Evolutionary conservation across 495 filamentous ascomycete genomes (phyloP), one percentile per base, ranked within the genome.

Genomic region (Lindgomyces ingoldianus): DNA sequence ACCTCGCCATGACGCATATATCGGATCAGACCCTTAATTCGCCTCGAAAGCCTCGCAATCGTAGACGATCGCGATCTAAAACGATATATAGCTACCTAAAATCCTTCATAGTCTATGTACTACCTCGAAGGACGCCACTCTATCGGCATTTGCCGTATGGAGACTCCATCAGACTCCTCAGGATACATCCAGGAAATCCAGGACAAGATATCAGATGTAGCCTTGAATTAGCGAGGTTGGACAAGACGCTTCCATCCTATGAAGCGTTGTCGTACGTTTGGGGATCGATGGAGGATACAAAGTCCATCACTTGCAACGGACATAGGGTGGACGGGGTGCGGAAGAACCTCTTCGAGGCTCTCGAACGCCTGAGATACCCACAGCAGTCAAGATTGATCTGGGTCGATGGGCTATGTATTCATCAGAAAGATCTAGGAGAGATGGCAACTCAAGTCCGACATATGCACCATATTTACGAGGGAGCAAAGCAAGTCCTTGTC

Each of bases 111-210:
- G 16, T 24, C 45, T 4, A n/a, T 4, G n/a, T n/a, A n/a, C n/a
- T n/a, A n/a, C n/a, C n/a, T n/a, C n/a, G n/a, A n/a, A n/a, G n/a
- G n/a, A n/a, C n/a, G n/a, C n/a, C n/a, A n/a, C n/a, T n/a, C n/a
- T n/a, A n/a, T n/a, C n/a, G n/a, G n/a, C n/a, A n/a, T n/a, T n/a
- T n/a, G n/a, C n/a, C n/a, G n/a, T n/a, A n/a, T n/a, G n/a, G n/a
- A n/a, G n/a, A 57, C 52, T 66, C 57, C 18, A 62, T 70, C 30
- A 55, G 67, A 18, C 62, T 70, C 29, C 67, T 70, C n/a, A 49
- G 21, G 8, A 53, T 70, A 41, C 45, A 62, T 22, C 57, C 49
- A 9, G 62, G 50, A 3, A 1, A 1, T 2, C 22, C 53, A 10
- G 21, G 22, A 14, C 10, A 24, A 3, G 18, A 19, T 1, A 59